Conservation (phyloP, 768 basidiomycete genomes). For the Podaxis sp. region DNA sequence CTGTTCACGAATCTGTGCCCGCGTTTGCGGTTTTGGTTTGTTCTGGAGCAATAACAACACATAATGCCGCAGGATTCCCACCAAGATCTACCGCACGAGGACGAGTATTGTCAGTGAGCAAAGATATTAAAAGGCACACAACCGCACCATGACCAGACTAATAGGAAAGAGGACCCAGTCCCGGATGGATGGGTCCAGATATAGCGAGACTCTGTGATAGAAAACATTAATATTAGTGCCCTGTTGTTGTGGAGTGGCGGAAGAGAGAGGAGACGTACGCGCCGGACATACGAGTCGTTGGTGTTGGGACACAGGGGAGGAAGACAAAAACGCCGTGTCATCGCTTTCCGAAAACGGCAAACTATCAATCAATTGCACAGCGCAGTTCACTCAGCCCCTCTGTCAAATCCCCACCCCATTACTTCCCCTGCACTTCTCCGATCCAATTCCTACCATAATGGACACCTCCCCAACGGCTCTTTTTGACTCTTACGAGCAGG, state of each 20-base stretch:
- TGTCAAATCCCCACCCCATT: neutral
- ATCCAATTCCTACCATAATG: conserved; percentile 38
- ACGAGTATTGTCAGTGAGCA: neutral
- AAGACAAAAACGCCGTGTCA: neutral
- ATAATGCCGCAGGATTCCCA: conserved; percentile 91
- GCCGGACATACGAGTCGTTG: conserved; percentile 25
- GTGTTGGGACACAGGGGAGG: neutral
- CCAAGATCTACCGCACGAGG: conserved; percentile 65
- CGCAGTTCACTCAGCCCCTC: conserved; percentile 5
- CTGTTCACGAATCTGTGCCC: conserved; percentile 89
- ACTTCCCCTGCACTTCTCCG: no score
- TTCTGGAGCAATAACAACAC: conserved; percentile 83
- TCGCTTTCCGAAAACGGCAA: neutral
- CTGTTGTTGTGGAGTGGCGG: neutral
- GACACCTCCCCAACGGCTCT: conserved; percentile 79
- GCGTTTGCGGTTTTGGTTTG: conserved; percentile 73
- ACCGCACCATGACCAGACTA: conserved; percentile 89
- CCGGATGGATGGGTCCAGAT: conserved; percentile 94
- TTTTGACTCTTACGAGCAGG: conserved; percentile 91
- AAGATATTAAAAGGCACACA: neutral
- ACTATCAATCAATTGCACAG: neutral
- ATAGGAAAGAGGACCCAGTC: conserved; percentile 95
- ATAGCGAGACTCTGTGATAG: conserved; percentile 42
- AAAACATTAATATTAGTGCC: neutral
- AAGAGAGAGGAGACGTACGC: conserved; percentile 29